Base-by-base conservation (phyloP, 1,139 yeast genomes). In the Dujonia santamariae region DNA sequence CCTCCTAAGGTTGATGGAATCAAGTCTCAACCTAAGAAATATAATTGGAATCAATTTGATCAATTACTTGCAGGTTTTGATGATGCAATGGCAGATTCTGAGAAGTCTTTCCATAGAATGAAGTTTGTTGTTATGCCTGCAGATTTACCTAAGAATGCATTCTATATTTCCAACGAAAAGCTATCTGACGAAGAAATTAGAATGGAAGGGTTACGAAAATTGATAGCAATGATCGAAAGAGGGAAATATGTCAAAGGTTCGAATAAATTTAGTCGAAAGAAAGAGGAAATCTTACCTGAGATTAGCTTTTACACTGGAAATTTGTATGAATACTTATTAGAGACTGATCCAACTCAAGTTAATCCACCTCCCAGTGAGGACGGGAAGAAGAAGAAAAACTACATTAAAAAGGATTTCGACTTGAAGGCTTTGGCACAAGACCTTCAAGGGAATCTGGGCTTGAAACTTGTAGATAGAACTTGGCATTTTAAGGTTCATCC, bases 1-100 rank as follows among this genome's bases (percentile, higher is more conserved):
- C 67, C 74, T 2, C 72, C 86, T 1, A 66, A 64, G 38, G 71
- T 82, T 7, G 80, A 79, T 44, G 75, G 80, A 3, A 62, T 76
- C 14, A 73, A 74, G 36, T 67, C 66, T 4, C 65, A 67, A 30
- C 72, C 85, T 1, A 61, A 75, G 28, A 66, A 69, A 13, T 75
- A 79, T 42, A 88, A 90, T 43, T 94, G 98, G 98, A 90, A 90
- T 48, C 84, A 82, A 43, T 70, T 88, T 42, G 99, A 94, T 59
- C 97, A 88, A 52, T 72, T 78, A 18, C 59, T 92, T 17, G 96
- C 97, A 1, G 98, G 98, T 0, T 86, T 83, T 54, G 88, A 83
- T 25, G 95, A 86, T 48, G 75, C 78, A 1, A 63, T 72, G 48
- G 72, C 75, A 18, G 69, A 77, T 26, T 72, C 70, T n/a, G 67